Percentiles rank a stretch among this genome's conserved stretches.
Evolutionary conservation across 345 rosid species (phyloP).

Genomic region (Syzygium oleosum): DNA sequence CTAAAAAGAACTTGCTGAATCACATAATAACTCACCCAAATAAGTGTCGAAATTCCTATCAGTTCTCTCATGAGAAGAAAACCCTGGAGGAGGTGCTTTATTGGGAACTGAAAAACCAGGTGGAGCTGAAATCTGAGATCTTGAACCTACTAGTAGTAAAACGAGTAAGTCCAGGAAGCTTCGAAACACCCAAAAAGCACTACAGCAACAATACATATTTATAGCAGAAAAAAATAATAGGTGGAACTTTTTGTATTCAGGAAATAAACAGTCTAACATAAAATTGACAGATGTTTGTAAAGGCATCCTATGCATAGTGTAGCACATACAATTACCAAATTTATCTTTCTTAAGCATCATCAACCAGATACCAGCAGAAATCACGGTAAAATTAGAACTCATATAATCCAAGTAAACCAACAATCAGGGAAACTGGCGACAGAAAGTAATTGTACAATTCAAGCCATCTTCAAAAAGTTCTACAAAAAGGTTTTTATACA

Average conservation of each 20-base stretch:
- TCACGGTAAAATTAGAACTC: background rate
- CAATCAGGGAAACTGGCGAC: background rate
- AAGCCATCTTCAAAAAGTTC: background rate
- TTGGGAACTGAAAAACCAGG: constrained; percentile 48
- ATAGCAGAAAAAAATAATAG: background rate
- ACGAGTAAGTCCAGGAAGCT: background rate
- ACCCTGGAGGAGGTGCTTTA: constrained; percentile 54
- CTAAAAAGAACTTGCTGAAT: background rate
- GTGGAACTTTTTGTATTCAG: background rate
- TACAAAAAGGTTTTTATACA: background rate
- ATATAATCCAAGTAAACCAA: background rate
- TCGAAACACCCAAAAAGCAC: background rate
- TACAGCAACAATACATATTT: background rate
- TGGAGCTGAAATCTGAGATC: constrained; percentile 36
- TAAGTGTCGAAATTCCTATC: constrained; percentile 19
- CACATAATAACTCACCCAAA: background rate
- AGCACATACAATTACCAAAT: background rate
- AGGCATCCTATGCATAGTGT: background rate
- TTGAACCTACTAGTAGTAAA: constrained; percentile 19
- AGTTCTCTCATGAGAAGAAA: constrained; percentile 31
- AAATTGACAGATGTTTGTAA: background rate
- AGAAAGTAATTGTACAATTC: background rate
- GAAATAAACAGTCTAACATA: background rate
- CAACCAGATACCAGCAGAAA: background rate
- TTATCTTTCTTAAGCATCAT: background rate